Conservation (phyloP, 163 green algal genomes). For the Scenedesmus sp. region DNA sequence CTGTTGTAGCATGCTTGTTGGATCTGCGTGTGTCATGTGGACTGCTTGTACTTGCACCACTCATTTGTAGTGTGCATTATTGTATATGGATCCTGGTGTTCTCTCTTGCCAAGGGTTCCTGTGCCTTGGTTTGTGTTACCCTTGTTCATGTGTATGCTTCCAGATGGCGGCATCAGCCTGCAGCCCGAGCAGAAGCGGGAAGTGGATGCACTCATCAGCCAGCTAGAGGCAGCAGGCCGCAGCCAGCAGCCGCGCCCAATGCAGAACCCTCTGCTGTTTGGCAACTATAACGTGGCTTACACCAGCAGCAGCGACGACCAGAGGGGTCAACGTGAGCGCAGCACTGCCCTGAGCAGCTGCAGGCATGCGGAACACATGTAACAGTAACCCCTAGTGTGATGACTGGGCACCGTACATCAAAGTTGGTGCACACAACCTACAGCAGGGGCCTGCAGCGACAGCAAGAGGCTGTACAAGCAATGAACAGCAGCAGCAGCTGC, state of each 20-base stretch:
- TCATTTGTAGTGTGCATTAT: not conserved
- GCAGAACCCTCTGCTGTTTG: conserved; percentile 81
- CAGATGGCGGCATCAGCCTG: conserved; percentile 63
- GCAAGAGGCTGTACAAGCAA: not conserved
- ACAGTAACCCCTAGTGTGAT: not conserved
- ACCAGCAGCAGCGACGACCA: conserved; percentile 59
- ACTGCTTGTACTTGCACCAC: not conserved
- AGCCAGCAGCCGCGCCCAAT: conserved; percentile 69
- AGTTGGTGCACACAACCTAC: too few relatives aligned
- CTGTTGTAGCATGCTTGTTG: not conserved
- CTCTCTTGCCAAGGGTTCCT: too few relatives aligned
- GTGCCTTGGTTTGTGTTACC: not conserved
- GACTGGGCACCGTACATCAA: too few relatives aligned
- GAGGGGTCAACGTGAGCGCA: conserved; percentile 65
- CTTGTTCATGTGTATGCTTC: not conserved
- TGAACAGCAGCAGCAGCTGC: not conserved
- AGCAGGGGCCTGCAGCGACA: too few relatives aligned
- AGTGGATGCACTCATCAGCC: conserved; percentile 59
- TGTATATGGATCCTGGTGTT: too few relatives aligned
- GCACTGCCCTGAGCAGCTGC: not conserved
- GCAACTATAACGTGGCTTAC: conserved; percentile 86
- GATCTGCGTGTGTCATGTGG: not conserved
- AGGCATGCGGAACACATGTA: not conserved
- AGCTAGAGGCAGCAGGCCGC: conserved; percentile 63
- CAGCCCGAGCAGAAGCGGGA: not conserved